phyloP scores from a whole-genome alignment of 768 basidiomycete genomes.

The Amyloporia xantha region DNA sequence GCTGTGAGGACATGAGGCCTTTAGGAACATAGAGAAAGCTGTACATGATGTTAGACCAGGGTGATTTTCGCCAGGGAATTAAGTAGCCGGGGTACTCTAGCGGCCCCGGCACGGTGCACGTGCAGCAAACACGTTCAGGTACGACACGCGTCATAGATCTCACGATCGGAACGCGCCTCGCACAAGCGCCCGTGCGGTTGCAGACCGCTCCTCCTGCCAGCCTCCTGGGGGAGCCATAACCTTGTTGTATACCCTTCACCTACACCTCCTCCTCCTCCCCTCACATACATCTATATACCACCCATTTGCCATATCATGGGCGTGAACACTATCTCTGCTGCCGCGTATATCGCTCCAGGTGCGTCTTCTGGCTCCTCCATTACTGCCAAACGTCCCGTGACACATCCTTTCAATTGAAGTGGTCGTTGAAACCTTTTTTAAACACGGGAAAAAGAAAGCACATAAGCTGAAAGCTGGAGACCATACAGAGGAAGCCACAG shows the following conservation, averaged over 20 bases:
- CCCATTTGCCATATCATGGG: slow-evolving; percentile 30
- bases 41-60: too few relatives aligned
- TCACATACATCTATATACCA: not conserved
- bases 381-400: not conserved
- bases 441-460: slow-evolving; percentile 40
- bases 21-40: too few relatives aligned
- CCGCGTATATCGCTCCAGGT: slow-evolving; percentile 49
- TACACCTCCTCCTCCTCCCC: not conserved
- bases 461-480: slow-evolving; percentile 30
- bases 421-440: slow-evolving; percentile 45
- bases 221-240: too few relatives aligned
- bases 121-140: not conserved
- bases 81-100: too few relatives aligned
- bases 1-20: too few relatives aligned
- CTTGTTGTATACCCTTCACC: not conserved
- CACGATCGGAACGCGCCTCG: not conserved
- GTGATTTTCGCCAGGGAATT: too few relatives aligned
- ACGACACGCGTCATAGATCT: not conserved
- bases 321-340: slow-evolving; percentile 47
- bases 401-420: slow-evolving; percentile 30
- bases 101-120: slow-evolving; percentile 3
- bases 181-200: not conserved
- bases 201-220: not conserved
- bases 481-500: slow-evolving; percentile 37
- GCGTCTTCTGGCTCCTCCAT: slow-evolving; percentile 5